Conservation (phyloP, 2,329 filamentous ascomycete genomes). For the Diaporthe sp. region DNA sequence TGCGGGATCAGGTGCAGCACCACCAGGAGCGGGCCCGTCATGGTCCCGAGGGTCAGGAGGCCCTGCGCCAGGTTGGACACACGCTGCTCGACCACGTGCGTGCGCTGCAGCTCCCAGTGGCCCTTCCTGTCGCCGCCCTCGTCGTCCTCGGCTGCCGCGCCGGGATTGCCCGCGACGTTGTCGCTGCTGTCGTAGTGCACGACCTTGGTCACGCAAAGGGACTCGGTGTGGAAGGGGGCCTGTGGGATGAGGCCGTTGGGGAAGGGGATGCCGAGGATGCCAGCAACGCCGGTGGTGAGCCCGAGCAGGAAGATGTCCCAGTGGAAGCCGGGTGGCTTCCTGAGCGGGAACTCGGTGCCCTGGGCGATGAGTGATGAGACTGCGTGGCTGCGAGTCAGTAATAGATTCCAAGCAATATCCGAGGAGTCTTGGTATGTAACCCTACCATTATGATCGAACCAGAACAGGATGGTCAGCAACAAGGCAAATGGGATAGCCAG, state of each 20-base stretch:
- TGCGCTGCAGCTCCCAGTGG: slow-evolving; percentile 63
- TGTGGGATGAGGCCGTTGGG: slow-evolving; percentile 88
- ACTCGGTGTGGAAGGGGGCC: slow-evolving; percentile 84
- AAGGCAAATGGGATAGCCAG: slow-evolving; percentile 89
- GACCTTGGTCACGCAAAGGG: slow-evolving; percentile 78
- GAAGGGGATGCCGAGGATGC: slow-evolving; percentile 82
- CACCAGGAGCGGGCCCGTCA: slow-evolving; percentile 79
- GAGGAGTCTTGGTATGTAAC: slow-evolving; percentile 4
- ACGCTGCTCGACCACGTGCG: slow-evolving; percentile 82
- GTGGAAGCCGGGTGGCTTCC: slow-evolving; percentile 86
- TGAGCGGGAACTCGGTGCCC: slow-evolving; percentile 84
- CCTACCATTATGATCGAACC: slow-evolving; percentile 88
- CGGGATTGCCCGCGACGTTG: slow-evolving; percentile 44
- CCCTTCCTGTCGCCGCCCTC: slow-evolving; percentile 69
- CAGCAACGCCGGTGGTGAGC: slow-evolving; percentile 80
- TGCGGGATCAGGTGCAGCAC: slow-evolving; percentile 84
- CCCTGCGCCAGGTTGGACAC: slow-evolving; percentile 84
- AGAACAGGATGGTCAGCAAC: slow-evolving; percentile 86
- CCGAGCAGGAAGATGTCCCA: slow-evolving; percentile 88
- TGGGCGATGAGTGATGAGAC: slow-evolving; percentile 87
- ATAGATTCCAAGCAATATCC: not conserved
- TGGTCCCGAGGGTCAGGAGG: slow-evolving; percentile 81
- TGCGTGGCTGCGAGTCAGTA: slow-evolving; percentile 48
- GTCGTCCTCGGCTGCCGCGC: slow-evolving; percentile 54
- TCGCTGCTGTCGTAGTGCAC: slow-evolving; percentile 62